Base-by-base conservation (phyloP, 2,329 filamentous ascomycete genomes). In the Rutstroemia sp. region DNA sequence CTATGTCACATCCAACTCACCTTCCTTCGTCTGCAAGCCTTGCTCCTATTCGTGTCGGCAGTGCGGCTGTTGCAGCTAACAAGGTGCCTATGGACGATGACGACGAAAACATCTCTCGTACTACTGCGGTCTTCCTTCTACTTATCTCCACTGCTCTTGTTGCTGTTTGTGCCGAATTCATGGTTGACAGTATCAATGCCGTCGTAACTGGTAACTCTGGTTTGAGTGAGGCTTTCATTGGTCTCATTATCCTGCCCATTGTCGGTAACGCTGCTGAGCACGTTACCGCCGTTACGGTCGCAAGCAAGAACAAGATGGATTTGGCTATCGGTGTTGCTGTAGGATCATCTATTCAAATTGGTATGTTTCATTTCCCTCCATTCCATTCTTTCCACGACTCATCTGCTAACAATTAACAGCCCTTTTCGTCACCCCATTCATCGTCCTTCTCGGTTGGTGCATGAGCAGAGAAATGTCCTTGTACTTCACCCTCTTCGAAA, bases 401-500 rank as follows among this genome's bases (percentile, higher is more conserved):
- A 38, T n/a, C 51, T 42, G 45, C 39, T 21, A 47, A 54, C 27
- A 58, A 51, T 41, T 3, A 42, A 18, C 54, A 69, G 75, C 85
- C 14, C 74, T 89, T 7, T 86, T 88, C 66, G 77, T 88, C 52
- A 88, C 85, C 4, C 86, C 86, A 0, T 73, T 88, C 18, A 78
- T 88, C 34, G 85, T 89, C 34, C 81, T 88, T 23, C 74, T 88
- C 19, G 86, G 85, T n/a, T 89, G 86, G 86, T 79, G 78, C 59
- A 79, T 88, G 70, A 72, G 77, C 59, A 80, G 79, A 58, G 77
- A 84, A n/a, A 88, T 89, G 84, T 81, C 86, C 27, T 78, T 95
- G 37, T 91, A 92, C 74, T 95, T 95, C 71, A 90, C 90, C 59
- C 79, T 90, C 49, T 95, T 95, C 71, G 90, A 95, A 78, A 95